phyloP scores from a whole-genome alignment of 2,329 filamentous ascomycete species.

The Aureobasidium sp. region DNA sequence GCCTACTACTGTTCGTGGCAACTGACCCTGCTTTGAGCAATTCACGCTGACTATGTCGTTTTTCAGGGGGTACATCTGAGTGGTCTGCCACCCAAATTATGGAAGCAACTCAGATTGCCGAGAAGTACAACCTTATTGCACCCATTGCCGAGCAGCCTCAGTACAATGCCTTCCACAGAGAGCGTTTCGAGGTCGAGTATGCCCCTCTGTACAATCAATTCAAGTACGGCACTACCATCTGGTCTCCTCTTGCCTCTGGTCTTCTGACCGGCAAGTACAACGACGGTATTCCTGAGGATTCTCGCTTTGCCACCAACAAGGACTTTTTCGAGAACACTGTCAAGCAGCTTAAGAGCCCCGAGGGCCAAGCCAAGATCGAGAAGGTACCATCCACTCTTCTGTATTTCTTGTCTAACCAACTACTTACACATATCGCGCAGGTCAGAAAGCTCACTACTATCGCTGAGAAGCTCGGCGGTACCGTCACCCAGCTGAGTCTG shows the following conservation, averaged over 20 bases:
- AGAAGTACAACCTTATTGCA: conserved; percentile 54
- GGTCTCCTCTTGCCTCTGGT: conserved; percentile 50
- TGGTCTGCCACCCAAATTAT: conserved; percentile 54
- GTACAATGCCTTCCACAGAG: conserved; percentile 45
- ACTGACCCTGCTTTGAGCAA: background rate
- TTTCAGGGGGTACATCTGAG: conserved; percentile 50
- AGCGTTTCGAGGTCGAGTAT: conserved; percentile 57
- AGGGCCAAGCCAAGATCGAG: conserved; percentile 48
- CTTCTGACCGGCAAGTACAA: conserved; percentile 60
- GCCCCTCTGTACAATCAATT: conserved; percentile 50
- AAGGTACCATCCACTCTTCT: conserved; percentile 28
- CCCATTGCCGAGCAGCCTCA: conserved; percentile 32
- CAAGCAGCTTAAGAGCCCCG: conserved; percentile 42
- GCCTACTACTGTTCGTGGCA: conserved; percentile 49
- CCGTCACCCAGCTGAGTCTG: conserved; percentile 47
- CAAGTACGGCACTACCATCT: conserved; percentile 52
- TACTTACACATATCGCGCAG: background rate
- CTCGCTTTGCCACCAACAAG: conserved; percentile 53
- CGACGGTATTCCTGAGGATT: conserved; percentile 54
- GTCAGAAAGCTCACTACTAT: conserved; percentile 49
- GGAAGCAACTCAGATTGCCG: conserved; percentile 49
- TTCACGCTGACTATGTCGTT: background rate
- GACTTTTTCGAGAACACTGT: conserved; percentile 52
- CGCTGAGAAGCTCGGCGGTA: conserved; percentile 44
- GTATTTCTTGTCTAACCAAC: too few species aligned